These are phyloP conservation scores for Vigna hirtella DNA, from an alignment of 306 rosid genomes.

Conservation along the genomic window DNA sequence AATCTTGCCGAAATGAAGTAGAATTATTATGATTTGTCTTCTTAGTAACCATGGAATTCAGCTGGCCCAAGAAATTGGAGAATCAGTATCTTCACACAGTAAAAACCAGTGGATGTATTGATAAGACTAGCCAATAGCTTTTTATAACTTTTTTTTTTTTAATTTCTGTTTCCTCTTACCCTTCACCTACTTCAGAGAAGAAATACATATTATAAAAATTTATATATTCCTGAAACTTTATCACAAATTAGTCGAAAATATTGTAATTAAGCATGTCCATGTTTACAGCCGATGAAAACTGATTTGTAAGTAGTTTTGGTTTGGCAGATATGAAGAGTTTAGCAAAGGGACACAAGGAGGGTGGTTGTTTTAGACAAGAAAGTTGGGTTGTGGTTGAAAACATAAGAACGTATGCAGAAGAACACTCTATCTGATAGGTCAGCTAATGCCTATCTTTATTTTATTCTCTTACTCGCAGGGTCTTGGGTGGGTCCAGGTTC, in stretches of 20 bases:
- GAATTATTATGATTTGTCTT: constrained; percentile 75
- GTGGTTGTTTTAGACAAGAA: constrained; percentile 15
- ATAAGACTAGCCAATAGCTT: constrained; percentile 21
- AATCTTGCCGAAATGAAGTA: constrained; percentile 52
- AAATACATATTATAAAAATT: not conserved
- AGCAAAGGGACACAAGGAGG: constrained; percentile 23
- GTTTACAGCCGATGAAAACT: not conserved
- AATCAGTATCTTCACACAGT: constrained; percentile 60
- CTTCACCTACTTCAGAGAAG: not conserved
- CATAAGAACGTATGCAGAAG: constrained; percentile 30
- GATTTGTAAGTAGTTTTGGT: not conserved
- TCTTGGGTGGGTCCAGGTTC: constrained; percentile 54
- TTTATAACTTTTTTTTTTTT: not conserved
- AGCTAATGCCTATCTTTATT: constrained; percentile 41
- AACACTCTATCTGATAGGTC: constrained; percentile 26
- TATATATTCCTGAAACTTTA: too few relatives aligned
- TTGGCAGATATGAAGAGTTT: constrained; percentile 21
- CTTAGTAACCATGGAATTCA: constrained; percentile 60
- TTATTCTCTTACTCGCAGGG: constrained; percentile 50
- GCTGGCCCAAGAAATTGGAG: constrained; percentile 56
- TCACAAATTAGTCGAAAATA: not conserved
- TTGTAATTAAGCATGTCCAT: not conserved
- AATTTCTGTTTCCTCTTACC: not conserved
- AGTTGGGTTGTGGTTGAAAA: constrained; percentile 42
- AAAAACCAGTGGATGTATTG: constrained; percentile 29